Base-by-base conservation (phyloP, 495 filamentous ascomycete genomes). In the Podospora pseudoanserina region DNA sequence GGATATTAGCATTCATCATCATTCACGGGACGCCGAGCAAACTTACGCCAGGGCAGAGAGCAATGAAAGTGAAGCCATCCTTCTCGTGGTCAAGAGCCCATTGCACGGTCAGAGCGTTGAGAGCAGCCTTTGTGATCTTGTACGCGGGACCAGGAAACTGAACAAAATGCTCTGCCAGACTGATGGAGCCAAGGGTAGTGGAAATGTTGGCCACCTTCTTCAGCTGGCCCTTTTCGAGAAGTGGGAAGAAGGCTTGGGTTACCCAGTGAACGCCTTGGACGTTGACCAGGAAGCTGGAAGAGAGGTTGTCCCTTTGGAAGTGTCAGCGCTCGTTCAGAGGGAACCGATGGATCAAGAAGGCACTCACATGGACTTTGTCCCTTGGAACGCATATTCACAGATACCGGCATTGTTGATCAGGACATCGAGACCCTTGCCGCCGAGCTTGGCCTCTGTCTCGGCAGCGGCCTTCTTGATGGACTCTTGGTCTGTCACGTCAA, bases 121-220 rank as follows among this genome's bases (percentile, higher is more conserved):
- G 63, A 2, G 81, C 82, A 0, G 84, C 81, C 71, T 87, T 87
- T 44, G 79, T 75, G 66, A 86, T 79, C 68, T 83, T 85, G 69
- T 87, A 87, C 5, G 80, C 80, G 5, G 81, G 83, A 9, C 44
- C 67, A 0, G 76, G 75, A 13, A 70, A 54, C 11, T 62, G 44
- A 2, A 60, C 63, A 60, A 71, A 78, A 5, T 53, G 60, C 5
- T 32, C 26, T 4, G 78, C 74, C 62, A 66, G 65, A 23, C 75
- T 64, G 32, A 83, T 81, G 0, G 84, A 84, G 32, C 81, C 84
- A 13, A 85, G 34, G 3, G 77, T 82, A 2, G 77, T 80, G 19
- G 82, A 83, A 80, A 86, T 79, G 66, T 84, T 86, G 57, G 73
- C 70, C 1, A 86, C 75, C 53, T 81, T 81, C 70, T 85, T 87